A percentile compares a stretch with the other conserved stretches of the same genome.
Conservation (phyloP, 2,329 filamentous ascomycete species). For the Botryotinia globosa region DNA sequence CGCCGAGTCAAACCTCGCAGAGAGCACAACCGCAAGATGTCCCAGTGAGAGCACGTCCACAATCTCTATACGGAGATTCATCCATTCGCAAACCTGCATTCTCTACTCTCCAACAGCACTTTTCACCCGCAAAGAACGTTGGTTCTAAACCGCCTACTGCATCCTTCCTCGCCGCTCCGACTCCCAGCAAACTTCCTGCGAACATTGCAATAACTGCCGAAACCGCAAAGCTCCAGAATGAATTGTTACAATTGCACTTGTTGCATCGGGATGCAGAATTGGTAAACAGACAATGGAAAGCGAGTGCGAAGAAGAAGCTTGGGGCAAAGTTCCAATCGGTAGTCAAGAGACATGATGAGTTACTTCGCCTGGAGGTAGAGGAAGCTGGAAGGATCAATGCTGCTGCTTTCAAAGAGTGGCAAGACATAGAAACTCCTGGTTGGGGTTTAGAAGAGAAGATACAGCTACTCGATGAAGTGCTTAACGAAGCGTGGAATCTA, state of each 20-base stretch:
- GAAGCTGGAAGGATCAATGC: slow-evolving; percentile 53
- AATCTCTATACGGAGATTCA: slow-evolving; percentile 25
- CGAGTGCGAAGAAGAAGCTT: slow-evolving; percentile 52
- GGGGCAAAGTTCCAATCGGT: slow-evolving; percentile 44
- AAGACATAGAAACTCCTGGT: slow-evolving; percentile 35
- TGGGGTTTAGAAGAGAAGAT: slow-evolving; percentile 53
- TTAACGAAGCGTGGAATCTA: slow-evolving; percentile 57
- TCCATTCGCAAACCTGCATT: slow-evolving; percentile 43
- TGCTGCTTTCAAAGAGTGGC: slow-evolving; percentile 53
- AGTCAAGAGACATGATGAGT: slow-evolving; percentile 43
- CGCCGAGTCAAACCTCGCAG: slow-evolving; percentile 22
- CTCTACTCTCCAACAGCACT: slow-evolving; percentile 64
- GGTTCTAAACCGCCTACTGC: slow-evolving; percentile 61
- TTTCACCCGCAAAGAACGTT: slow-evolving; percentile 59
- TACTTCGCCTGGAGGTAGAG: slow-evolving; percentile 40
- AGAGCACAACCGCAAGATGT: slow-evolving; percentile 14
- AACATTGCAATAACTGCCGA: slow-evolving; percentile 59
- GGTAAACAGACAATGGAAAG: slow-evolving; percentile 51
- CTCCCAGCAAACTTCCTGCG: slow-evolving; percentile 58
- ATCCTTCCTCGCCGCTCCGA: slow-evolving; percentile 56
- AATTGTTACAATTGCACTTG: slow-evolving; percentile 63
- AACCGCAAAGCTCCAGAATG: slow-evolving; percentile 58
- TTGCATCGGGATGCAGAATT: slow-evolving; percentile 54
- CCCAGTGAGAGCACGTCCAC: slow-evolving; percentile 8
- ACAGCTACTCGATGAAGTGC: slow-evolving; percentile 54